Evolutionary conservation across 768 basidiomycete genomes (phyloP).

Genomic region (Mycena albidolilacea): DNA sequence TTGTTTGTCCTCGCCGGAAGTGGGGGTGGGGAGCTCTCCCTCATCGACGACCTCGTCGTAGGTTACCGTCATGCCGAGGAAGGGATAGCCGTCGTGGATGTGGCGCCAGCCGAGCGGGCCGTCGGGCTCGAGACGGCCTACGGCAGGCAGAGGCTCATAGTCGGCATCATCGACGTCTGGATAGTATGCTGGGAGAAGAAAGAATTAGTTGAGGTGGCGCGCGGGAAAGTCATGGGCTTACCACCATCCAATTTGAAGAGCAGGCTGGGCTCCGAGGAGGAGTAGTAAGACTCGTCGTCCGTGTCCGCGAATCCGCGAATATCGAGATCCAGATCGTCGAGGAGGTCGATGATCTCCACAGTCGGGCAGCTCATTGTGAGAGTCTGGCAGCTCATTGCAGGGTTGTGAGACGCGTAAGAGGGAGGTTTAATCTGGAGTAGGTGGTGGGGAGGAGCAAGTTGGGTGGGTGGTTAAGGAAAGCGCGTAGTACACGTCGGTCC

Average conservation of each 20-base stretch:
- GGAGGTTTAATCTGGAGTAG: neutral
- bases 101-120: constrained; percentile 19
- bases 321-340: constrained; percentile 34
- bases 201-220: neutral
- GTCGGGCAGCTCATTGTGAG: neutral
- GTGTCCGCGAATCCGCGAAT: constrained; percentile 25
- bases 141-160: neutral
- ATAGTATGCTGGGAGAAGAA: neutral
- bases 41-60: too few relatives aligned
- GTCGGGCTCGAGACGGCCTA: constrained; percentile 10
- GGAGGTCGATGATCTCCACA: constrained; percentile 27
- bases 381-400: constrained; percentile 13
- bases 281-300: too few relatives aligned
- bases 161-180: constrained; percentile 26
- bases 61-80: neutral
- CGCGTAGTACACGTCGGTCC: constrained; percentile 8
- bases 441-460: neutral
- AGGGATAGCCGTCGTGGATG: neutral
- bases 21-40: too few relatives aligned
- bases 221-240: neutral
- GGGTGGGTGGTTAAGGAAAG: neutral
- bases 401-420: neutral
- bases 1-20: neutral
- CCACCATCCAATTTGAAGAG: constrained; percentile 11
- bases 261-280: neutral